Evolutionary conservation across 2,329 filamentous ascomycete species (phyloP), one percentile per base, ranked within the genome.

Genomic region (Aspergillus glaucus): DNA sequence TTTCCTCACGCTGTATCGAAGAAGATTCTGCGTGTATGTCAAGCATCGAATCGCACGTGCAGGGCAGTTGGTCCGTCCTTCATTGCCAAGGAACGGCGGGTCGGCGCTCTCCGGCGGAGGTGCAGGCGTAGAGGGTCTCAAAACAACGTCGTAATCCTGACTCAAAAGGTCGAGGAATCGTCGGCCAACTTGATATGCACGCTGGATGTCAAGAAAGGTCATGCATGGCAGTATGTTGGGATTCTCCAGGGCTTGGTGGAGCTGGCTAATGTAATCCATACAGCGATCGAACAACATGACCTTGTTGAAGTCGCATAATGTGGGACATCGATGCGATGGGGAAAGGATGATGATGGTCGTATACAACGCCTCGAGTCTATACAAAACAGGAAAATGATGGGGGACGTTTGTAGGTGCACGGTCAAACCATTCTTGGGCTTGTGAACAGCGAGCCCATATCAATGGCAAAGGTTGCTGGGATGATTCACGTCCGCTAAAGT

Each of bases 311-410:
- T 88, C 80, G 3, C 82, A 85, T 44, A 91, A 82, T 2, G 55
- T 55, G 0, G 88, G 87, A 3, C 87, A 82, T 42, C 86, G 79
- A 1, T 84, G 81, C 32, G 86, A 91, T 1, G 90, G 88, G 0
- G 89, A 89, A 6, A 96, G 79, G 49, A 92, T 87, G 65, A 96
- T 89, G 21, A 95, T 86, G 59, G 89, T 93, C 62, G 88, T 94
- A 72, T 95, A 97, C 43, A 92, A 80, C 39, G 94, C 71, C 64
- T 98, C 93, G 14, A 95, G 80, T 54, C 93, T 86, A 62, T 96
- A 94, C 55, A 91, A 81, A 43, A 86, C 80, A 36, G 84, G 80
- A 54, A 91, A 84, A 22, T 80, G 78, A 0, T 78, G 72, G 0
- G 86, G 79, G 0, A 87, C 77, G 2, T 77, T 79, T 34, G 76